A percentile compares a stretch with the other conserved stretches of the same genome.
Evolutionary conservation across 257 asterid genomes (phyloP).

Genomic region (Ajuga chamaepitys): DNA sequence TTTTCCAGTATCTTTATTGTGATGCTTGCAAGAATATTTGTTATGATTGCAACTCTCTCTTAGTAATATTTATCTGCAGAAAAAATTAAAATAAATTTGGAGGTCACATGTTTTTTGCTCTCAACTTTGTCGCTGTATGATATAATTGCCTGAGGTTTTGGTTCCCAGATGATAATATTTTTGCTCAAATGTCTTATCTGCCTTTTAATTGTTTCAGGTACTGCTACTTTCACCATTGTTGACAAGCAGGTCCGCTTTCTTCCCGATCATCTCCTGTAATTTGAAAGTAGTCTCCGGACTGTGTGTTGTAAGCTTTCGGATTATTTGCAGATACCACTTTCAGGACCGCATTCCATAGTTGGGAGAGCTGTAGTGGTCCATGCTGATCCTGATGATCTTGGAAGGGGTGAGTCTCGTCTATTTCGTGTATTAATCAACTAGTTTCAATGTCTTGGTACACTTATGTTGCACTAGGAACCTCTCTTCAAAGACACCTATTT

Average conservation of each 20-base stretch:
- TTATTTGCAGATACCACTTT: constrained; percentile 60
- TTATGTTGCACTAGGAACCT: background rate
- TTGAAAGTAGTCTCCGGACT: background rate
- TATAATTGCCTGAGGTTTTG: background rate
- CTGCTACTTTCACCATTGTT: constrained; percentile 49
- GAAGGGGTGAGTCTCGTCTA: constrained; percentile 58
- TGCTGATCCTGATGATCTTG: constrained; percentile 96
- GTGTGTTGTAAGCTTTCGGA: background rate
- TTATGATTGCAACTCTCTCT: too few species aligned
- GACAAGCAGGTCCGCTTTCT: constrained; percentile 59
- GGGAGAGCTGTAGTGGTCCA: constrained; percentile 99
- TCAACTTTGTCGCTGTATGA: background rate
- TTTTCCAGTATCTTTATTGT: background rate
- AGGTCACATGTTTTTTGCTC: background rate
- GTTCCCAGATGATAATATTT: background rate
- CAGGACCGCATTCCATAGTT: constrained; percentile 75
- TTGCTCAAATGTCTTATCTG: background rate
- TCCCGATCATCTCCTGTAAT: background rate
- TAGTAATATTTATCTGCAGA: too few species aligned
- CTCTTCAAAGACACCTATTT: too few species aligned
- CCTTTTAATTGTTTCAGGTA: constrained; percentile 39
- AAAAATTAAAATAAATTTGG: background rate
- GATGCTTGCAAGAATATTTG: background rate
- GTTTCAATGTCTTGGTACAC: background rate
- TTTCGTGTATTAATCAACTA: background rate